phyloP scores from a whole-genome alignment of 306 rosid species.

The Gynostemma pentaphyllum region DNA sequence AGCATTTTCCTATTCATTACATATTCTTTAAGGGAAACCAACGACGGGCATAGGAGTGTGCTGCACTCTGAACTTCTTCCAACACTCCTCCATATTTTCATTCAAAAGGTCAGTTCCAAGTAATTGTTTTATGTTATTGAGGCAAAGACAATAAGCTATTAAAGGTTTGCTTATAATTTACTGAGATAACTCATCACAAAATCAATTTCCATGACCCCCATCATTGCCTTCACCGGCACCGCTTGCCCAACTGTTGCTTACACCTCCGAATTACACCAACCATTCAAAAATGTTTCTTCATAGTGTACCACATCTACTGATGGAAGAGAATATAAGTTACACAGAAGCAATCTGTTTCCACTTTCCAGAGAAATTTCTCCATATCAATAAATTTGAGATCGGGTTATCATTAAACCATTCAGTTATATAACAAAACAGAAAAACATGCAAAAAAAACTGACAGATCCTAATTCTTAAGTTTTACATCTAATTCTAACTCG shows the following conservation, averaged over 20 bases:
- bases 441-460: not conserved
- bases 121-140: not conserved
- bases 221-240: not conserved
- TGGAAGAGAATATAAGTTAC: not conserved
- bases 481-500: not conserved
- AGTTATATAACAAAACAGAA: too few relatives aligned
- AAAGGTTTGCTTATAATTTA: not conserved
- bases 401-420: not conserved
- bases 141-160: not conserved
- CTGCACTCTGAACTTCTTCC: too few relatives aligned
- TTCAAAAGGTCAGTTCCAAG: not conserved
- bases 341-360: too few relatives aligned
- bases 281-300: not conserved
- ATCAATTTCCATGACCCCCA: not conserved
- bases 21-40: too few relatives aligned
- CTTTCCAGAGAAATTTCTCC: too few relatives aligned
- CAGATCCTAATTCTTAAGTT: not conserved
- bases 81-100: too few relatives aligned
- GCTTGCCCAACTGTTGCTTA: not conserved
- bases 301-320: not conserved
- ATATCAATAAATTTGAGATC: not conserved
- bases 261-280: not conserved
- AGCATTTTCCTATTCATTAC: too few relatives aligned
- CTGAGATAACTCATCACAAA: not conserved
- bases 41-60: too few relatives aligned